A percentile compares a stretch with the other conserved stretches of the same genome.
Evolutionary conservation across 805 yeast species (phyloP).

Genomic region (Wickerhamomyces kurtzmanii): DNA sequence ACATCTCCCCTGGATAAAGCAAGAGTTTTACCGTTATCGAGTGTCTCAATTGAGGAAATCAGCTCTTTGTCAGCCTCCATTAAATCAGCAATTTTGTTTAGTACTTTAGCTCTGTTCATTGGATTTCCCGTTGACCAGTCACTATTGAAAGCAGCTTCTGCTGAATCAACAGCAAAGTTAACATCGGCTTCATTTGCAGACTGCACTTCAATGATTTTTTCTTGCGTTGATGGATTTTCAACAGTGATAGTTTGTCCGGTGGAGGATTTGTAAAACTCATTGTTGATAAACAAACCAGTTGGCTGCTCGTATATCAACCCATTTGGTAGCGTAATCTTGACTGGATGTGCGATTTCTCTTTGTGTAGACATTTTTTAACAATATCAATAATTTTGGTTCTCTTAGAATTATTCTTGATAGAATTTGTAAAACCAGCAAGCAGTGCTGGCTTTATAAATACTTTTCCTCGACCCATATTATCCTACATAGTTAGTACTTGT

Average conservation of each 20-base stretch:
- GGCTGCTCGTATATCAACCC: constrained; percentile 69
- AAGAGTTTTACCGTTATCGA: constrained; percentile 73
- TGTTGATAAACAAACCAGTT: constrained; percentile 82
- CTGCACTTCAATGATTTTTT: constrained; percentile 45
- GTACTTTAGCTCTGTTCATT: constrained; percentile 36
- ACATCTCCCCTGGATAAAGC: constrained; percentile 61
- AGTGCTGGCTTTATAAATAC: neutral
- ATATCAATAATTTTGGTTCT: constrained; percentile 1
- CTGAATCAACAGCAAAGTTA: constrained; percentile 60
- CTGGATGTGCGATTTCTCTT: constrained; percentile 19
- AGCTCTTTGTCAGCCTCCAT: constrained; percentile 54
- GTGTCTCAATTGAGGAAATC: constrained; percentile 58
- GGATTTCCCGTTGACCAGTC: constrained; percentile 58
- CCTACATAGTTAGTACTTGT: neutral
- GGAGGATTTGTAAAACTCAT: constrained; percentile 57
- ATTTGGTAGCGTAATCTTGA: constrained; percentile 48
- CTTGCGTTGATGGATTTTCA: constrained; percentile 55
- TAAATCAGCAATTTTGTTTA: constrained; percentile 58
- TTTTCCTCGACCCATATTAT: neutral
- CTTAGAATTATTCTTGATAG: too few species aligned
- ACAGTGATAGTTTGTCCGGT: constrained; percentile 46
- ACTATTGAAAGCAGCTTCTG: constrained; percentile 40
- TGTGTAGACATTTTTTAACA: constrained; percentile 7
- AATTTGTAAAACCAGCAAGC: too few species aligned
- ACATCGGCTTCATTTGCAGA: constrained; percentile 56